phyloP scores from a whole-genome alignment of 108 stramenopile species.

The Phaeodactylum tricornutum region DNA sequence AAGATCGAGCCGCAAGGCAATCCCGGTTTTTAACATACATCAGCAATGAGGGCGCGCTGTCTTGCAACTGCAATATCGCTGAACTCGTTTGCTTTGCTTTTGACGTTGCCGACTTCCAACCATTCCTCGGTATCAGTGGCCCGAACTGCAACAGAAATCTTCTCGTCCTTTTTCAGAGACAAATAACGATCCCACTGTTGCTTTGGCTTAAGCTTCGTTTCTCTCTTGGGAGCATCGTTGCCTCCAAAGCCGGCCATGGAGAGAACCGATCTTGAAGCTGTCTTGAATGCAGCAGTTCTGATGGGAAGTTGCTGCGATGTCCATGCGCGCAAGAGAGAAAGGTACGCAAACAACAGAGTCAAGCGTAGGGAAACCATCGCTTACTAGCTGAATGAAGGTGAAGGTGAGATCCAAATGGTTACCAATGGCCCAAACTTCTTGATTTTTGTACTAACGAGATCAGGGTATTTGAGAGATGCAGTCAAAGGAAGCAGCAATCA shows the following conservation, averaged over 20 bases:
- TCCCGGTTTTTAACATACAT: slow-evolving; percentile 21
- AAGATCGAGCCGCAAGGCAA: background rate
- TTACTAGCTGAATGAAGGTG: too few species aligned
- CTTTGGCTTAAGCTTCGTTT: slow-evolving; percentile 26
- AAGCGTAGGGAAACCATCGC: too few species aligned
- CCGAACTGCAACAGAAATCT: slow-evolving; percentile 38
- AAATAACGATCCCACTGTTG: slow-evolving; percentile 66
- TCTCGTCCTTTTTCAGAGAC: slow-evolving; percentile 36
- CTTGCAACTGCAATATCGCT: slow-evolving; percentile 42
- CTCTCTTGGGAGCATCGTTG: slow-evolving; percentile 2
- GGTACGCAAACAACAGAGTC: too few species aligned
- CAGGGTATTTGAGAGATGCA: too few species aligned
- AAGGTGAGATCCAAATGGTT: too few species aligned
- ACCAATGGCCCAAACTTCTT: too few species aligned
- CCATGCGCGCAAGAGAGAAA: too few species aligned
- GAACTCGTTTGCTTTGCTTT: slow-evolving; percentile 33
- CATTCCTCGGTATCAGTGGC: slow-evolving; percentile 26
- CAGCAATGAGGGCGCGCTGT: slow-evolving; percentile 70
- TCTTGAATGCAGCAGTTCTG: too few species aligned
- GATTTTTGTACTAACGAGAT: too few species aligned
- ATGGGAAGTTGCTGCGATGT: too few species aligned
- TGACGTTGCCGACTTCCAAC: slow-evolving; percentile 60
- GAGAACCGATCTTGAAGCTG: too few species aligned
- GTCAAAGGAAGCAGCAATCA: too few species aligned
- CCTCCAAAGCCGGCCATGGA: slow-evolving; percentile 6